phyloP scores from a whole-genome alignment of 1,139 yeast species.

The Kluyveromyces marxianus region DNA sequence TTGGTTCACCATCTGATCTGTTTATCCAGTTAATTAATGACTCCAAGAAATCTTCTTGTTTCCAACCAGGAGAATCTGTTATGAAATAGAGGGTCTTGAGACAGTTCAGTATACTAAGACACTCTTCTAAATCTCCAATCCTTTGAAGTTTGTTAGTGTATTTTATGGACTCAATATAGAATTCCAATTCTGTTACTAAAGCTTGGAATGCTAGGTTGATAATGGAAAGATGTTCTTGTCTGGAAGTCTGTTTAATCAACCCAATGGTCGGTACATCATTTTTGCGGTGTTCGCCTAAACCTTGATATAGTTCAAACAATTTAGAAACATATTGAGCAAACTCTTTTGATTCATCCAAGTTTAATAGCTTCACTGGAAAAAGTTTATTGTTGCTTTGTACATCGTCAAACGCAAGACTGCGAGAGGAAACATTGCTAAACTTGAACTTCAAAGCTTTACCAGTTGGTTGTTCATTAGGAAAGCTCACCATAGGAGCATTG shows the following conservation, averaged over 20 bases:
- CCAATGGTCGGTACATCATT: slow-evolving; percentile 35
- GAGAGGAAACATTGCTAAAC: slow-evolving; percentile 35
- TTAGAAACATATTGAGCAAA: slow-evolving; percentile 34
- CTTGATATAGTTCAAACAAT: slow-evolving; percentile 33
- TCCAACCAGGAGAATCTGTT: slow-evolving; percentile 28
- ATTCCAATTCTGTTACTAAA: slow-evolving; percentile 31
- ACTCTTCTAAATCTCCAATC: slow-evolving; percentile 40
- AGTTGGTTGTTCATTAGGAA: slow-evolving; percentile 30
- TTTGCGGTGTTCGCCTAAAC: slow-evolving; percentile 33
- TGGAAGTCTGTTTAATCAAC: slow-evolving; percentile 30
- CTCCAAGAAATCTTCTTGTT: slow-evolving; percentile 35
- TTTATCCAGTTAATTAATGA: slow-evolving; percentile 54
- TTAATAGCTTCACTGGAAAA: slow-evolving; percentile 36
- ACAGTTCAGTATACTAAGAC: slow-evolving; percentile 48
- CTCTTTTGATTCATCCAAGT: slow-evolving; percentile 32
- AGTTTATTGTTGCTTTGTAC: slow-evolving; percentile 27
- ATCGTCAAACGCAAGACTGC: slow-evolving; percentile 35
- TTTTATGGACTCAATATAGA: slow-evolving; percentile 27
- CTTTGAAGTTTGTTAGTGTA: slow-evolving; percentile 15
- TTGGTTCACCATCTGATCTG: slow-evolving; percentile 55
- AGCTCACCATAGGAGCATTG: slow-evolving; percentile 32
- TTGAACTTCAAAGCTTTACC: slow-evolving; percentile 36
- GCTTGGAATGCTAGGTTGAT: slow-evolving; percentile 32
- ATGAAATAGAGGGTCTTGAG: slow-evolving; percentile 48
- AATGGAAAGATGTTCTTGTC: slow-evolving; percentile 28